Evolutionary conservation across 2,329 filamentous ascomycete species (phyloP), one percentile per base, ranked within the genome.

Genomic region (Monosporascus sp.): DNA sequence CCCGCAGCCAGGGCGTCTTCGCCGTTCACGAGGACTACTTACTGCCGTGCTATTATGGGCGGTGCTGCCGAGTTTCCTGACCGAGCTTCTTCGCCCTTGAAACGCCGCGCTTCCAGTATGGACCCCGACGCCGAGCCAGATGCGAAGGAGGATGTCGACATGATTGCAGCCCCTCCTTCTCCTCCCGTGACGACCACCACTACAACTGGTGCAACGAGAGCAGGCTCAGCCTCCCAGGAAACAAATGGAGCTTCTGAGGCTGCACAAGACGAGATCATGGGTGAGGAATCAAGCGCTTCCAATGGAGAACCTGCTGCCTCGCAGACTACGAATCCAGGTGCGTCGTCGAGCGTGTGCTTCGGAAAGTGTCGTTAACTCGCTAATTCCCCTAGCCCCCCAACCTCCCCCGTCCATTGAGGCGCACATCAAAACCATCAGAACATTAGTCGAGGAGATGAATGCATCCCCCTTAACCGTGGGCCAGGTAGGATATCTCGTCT

Each of bases 401-500:
- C 56, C 55, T 17, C 62, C 64, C 2, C 50, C 76, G 14, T 70
- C 77, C 3, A 74, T 84, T 57, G 85, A 89, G 59, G 79, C 83
- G 47, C 93, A 97, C 69, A 84, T 96, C 54, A 81, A 80, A 53
- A 83, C 83, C 38, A 89, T 97, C 49, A 80, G 82, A 62, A 77
- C 78, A 34, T 71, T 92, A 25, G 68, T 81, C 25, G 72, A 79
- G 57, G 77, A 79, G 11, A 77, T 77, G 47, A 69, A 71, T n/a
- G 75, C 79, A 47, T 67, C 68, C 0, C 77, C 81, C 7, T 68
- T 85, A n/a, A 71, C 82, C 54, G 88, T 92, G 56, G 86, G 86
- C n/a, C 82, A 89, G 54, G 79, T 83, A 51, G 89, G 86, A 15
- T 96, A 86, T 62, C 72, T 96, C 20, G 82, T 97, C 5, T 95